These are phyloP conservation scores for Sclerotinia nivalis DNA, from an alignment of 2,329 filamentous ascomycete species.

Conservation along the genomic window DNA sequence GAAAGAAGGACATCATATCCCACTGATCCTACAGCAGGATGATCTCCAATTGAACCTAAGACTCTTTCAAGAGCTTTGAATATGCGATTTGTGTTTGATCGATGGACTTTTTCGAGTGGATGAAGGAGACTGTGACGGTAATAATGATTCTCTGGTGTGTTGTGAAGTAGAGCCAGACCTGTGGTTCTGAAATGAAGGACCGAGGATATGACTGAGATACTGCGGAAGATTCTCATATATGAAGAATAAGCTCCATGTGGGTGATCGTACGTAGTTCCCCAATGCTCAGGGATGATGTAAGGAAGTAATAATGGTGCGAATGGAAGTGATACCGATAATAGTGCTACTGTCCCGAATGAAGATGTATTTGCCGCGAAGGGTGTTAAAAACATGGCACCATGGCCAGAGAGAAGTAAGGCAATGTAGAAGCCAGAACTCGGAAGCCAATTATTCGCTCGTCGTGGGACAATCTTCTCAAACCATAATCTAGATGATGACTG, in stretches of 20 bases:
- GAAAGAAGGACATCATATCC: constrained; percentile 61
- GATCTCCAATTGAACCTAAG: constrained; percentile 53
- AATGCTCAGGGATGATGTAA: constrained; percentile 50
- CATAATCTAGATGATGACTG: constrained; percentile 37
- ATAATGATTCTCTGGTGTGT: constrained; percentile 49
- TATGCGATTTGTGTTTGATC: constrained; percentile 48
- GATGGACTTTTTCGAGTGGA: constrained; percentile 49
- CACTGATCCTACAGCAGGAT: constrained; percentile 58
- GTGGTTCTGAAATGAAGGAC: constrained; percentile 50
- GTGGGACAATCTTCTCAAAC: constrained; percentile 43
- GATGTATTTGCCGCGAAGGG: constrained; percentile 47
- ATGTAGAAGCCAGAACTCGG: constrained; percentile 45
- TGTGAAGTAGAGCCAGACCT: constrained; percentile 48
- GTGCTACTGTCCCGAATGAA: constrained; percentile 43
- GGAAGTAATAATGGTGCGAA: constrained; percentile 51
- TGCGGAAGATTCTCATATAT: constrained; percentile 50
- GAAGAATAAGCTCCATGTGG: constrained; percentile 45
- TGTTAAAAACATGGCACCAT: constrained; percentile 43
- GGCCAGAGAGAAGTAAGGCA: constrained; percentile 42
- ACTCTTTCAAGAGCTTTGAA: constrained; percentile 49
- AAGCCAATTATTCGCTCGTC: constrained; percentile 49
- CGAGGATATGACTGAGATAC: constrained; percentile 48
- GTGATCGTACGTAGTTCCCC: constrained; percentile 49
- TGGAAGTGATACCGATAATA: constrained; percentile 45
- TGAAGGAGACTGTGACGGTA: constrained; percentile 52